Percentiles rank a stretch among this genome's conserved stretches.
Conservation (phyloP, 2,329 filamentous ascomycete species). For the Colletotrichum sp. region DNA sequence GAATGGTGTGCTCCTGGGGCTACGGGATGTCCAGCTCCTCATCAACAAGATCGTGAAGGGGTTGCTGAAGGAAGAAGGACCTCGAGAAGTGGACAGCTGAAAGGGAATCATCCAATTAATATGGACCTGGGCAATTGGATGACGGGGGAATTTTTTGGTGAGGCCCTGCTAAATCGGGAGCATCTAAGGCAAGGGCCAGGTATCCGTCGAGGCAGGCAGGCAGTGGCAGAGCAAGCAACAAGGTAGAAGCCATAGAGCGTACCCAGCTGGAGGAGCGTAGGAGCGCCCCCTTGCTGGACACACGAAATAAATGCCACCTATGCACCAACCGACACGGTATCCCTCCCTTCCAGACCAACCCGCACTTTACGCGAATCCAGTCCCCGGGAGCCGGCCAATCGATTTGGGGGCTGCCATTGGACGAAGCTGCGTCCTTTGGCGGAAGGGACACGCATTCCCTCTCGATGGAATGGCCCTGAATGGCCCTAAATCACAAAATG, state of each 20-base stretch:
- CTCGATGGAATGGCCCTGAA: conserved; percentile 11
- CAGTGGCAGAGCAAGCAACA: not conserved
- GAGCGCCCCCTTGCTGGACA: conserved; percentile 14
- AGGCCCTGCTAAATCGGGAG: conserved; percentile 17
- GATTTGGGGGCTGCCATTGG: not conserved
- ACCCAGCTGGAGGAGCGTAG: not conserved
- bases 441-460: conserved; percentile 5
- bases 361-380: conserved; percentile 17
- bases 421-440: not conserved
- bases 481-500: not conserved
- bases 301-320: conserved; percentile 23
- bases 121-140: conserved; percentile 9
- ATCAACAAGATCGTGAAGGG: not conserved
- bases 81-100: not conserved
- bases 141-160: conserved; percentile 18
- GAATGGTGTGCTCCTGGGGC: not conserved
- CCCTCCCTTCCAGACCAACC: conserved; percentile 14
- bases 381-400: not conserved
- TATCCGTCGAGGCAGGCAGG: not conserved
- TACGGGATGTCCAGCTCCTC: conserved; percentile 6
- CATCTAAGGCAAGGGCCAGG: not conserved
- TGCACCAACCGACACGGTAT: conserved; percentile 21
- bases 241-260: not conserved
- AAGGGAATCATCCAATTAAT: conserved; percentile 20
- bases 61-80: not conserved